Base-by-base conservation (phyloP, 441 rosid genomes). In the Flueggea neowawraea region DNA sequence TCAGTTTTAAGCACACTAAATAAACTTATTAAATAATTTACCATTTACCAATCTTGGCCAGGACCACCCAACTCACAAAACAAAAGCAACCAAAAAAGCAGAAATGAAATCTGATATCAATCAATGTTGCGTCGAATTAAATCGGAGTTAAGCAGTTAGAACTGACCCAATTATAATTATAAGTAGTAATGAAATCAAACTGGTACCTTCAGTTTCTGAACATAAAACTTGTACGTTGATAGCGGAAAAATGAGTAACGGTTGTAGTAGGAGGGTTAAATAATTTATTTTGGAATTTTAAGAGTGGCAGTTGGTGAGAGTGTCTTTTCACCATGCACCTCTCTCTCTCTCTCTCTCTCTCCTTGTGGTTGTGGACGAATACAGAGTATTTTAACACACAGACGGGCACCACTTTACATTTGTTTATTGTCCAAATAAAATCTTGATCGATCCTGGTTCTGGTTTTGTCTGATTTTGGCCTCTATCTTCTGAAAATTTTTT, bases 291-390 rank as follows among this genome's bases (percentile, higher is more conserved):
- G 16, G 43, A n/a, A 61, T 39, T 57, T 15, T 62, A 51, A 78
- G 68, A 57, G 69, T 65, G 59, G 67, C 66, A 49, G 68, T 64
- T 62, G 69, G 54, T 43, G 62, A 16, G 28, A 59, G 67, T 44
- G 74, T 64, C 61, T 14, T 13, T 67, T 58, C n/a, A 16, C 45
- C n/a, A 0, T 14, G 32, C 68, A 16, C 16, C 49, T 31, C 64
- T 64, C 61, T 66, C 56, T 58, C 69, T 57, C 73, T 68, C 57
- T 49, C 47, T 28, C 43, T 32, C 14, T 8, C 52, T 10, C 53
- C 57, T 48, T 41, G 55, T 11, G n/a, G 61, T 48, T 41, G 55
- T 11, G n/a, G 61, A 57, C 55, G 58, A 43, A 61, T 67, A 52
- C 67, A 52, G 71, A 31, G 70, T 9, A 12, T 41, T 11, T 58